Evolutionary conservation across 768 basidiomycete species (phyloP).

Genomic region (Galerina sulciceps): DNA sequence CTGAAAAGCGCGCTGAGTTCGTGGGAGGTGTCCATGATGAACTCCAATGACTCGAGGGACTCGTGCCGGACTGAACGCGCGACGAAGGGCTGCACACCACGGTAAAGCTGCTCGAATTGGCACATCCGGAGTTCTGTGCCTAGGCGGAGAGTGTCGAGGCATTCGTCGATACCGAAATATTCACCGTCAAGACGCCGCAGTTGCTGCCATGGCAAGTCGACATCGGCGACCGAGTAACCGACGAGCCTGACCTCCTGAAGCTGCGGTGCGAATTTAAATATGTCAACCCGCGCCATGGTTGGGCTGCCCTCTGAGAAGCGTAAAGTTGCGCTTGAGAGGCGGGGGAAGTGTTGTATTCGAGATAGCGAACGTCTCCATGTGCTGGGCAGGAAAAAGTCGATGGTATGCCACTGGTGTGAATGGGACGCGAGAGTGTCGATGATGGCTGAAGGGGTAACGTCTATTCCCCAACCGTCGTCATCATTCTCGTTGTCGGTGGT

Average conservation of each 20-base stretch:
- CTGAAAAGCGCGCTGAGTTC: constrained; percentile 17
- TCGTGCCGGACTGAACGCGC: constrained; percentile 16
- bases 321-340: constrained; percentile 20
- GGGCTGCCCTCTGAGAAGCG: constrained; percentile 21
- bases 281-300: constrained; percentile 13
- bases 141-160: constrained; percentile 20
- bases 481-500: constrained; percentile 10
- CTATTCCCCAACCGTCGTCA: constrained; percentile 18
- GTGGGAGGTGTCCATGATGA: constrained; percentile 17
- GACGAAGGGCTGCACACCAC: constrained; percentile 9
- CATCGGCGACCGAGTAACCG: constrained; percentile 19
- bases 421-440: constrained; percentile 18
- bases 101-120: constrained; percentile 21
- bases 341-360: constrained; percentile 13
- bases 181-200: constrained; percentile 20
- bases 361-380: constrained; percentile 16
- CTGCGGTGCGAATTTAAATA: constrained; percentile 19
- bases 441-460: constrained; percentile 17
- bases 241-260: constrained; percentile 21
- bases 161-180: constrained; percentile 20
- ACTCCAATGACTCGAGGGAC: constrained; percentile 18
- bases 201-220: constrained; percentile 22
- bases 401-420: constrained; percentile 21
- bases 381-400: constrained; percentile 25
- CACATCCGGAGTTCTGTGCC: constrained; percentile 15